Conservation (phyloP, 768 basidiomycete genomes). For the Pleurotus ostreatus region DNA sequence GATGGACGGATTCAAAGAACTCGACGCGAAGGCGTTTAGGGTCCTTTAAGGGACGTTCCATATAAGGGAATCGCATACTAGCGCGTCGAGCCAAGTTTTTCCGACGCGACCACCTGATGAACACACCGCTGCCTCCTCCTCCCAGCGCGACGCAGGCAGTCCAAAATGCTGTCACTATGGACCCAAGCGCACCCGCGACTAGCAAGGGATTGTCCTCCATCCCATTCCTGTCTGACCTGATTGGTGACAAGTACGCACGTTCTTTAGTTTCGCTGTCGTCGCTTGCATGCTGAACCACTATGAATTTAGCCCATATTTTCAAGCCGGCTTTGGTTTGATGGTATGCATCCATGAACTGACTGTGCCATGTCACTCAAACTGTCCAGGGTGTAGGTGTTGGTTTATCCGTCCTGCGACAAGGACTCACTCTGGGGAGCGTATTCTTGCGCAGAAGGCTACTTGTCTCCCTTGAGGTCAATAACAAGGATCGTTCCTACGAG, state of each 20-base stretch:
- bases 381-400: slow-evolving; percentile 86
- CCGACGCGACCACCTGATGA: background rate
- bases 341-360: slow-evolving; percentile 33
- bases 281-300: background rate
- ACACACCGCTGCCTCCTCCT: background rate
- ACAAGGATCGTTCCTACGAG: slow-evolving; percentile 90
- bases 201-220: background rate
- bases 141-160: slow-evolving; percentile 15
- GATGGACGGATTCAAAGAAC: background rate
- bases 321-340: slow-evolving; percentile 98
- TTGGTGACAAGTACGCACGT: slow-evolving; percentile 63
- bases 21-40: background rate
- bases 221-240: slow-evolving; percentile 34
- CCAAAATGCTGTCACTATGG: background rate
- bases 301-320: slow-evolving; percentile 83
- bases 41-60: background rate
- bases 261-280: slow-evolving; percentile 3
- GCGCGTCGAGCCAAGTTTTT: no score
- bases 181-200: background rate
- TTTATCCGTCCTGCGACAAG: slow-evolving; percentile 70
- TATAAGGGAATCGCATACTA: background rate
- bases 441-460: slow-evolving; percentile 86
- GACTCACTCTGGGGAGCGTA: slow-evolving; percentile 61
- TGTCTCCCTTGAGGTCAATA: slow-evolving; percentile 93
- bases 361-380: slow-evolving; percentile 9